These are phyloP conservation scores for Aspergillus indologenus DNA, from an alignment of 495 filamentous ascomycete genomes.

Conservation along the genomic window DNA sequence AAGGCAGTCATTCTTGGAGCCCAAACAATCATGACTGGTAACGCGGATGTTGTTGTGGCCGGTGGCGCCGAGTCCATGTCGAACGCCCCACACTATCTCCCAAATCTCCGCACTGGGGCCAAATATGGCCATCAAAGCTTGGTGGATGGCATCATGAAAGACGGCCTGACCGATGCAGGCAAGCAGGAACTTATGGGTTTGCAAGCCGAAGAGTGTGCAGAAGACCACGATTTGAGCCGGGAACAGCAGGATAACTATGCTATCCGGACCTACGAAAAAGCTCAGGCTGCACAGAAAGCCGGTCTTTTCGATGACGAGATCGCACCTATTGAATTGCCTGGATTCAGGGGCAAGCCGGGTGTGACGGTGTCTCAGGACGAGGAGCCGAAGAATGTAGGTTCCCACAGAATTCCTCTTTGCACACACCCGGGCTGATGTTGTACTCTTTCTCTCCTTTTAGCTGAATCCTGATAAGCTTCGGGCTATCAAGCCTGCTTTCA, in stretches of 20 bases:
- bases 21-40: conserved; percentile 95
- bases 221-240: conserved; percentile 75
- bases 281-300: conserved; percentile 74
- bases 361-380: conserved; percentile 82
- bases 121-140: conserved; percentile 87
- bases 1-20: conserved; percentile 94
- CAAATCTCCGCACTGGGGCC: conserved; percentile 72
- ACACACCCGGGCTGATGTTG: background rate
- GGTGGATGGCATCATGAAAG: conserved; percentile 86
- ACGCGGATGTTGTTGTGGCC: conserved; percentile 82
- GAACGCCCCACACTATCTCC: conserved; percentile 94
- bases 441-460: conserved; percentile 27
- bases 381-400: conserved; percentile 81
- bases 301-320: conserved; percentile 85
- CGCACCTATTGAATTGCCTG: conserved; percentile 80
- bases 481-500: conserved; percentile 80
- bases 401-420: background rate
- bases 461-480: conserved; percentile 91
- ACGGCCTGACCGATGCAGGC: conserved; percentile 86
- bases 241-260: conserved; percentile 91
- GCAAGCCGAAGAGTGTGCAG: conserved; percentile 84
- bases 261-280: conserved; percentile 86
- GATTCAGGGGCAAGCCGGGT: conserved; percentile 84
- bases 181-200: conserved; percentile 94
- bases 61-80: conserved; percentile 98